Base-by-base conservation (phyloP, 192 early-diverging fungal genomes). In the Coemansia aciculifera region DNA sequence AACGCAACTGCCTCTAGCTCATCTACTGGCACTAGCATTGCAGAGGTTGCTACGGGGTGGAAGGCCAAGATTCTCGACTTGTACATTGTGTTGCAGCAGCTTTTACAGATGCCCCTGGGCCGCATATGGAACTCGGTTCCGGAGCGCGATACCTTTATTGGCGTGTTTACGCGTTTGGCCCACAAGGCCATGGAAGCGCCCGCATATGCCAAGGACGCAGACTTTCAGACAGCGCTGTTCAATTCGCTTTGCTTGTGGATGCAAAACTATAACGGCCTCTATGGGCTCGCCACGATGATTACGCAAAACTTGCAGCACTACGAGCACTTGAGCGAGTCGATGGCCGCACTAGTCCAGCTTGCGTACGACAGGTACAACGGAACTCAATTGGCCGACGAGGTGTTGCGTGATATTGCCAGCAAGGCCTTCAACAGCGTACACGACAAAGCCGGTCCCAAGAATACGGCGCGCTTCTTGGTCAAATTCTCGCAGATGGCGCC, bases 301-400 rank as follows among this genome's bases (percentile, higher is more conserved):
- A 86, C 92, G 46, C 91, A 93, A 71, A 87, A 91, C 75, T 76
- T 95, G 31, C 90, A 92, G 73, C 93, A 92, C 64, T 95, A 90
- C 81, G 93, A 94, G 59, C 90, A 93, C 65, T 83, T 89, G 36
- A 86, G 91, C 44, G 93, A 94, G 64, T 81, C 88, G 11, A 93
- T 95, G 91, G 94, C 93, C 3, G 86, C 88, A 48, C 85, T 95
- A 6, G 69, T 95, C 31, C 84, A 88, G 34, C 67, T 85, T 63
- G 71, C 93, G 13, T 85, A 82, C 48, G 76, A 87, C 8, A 63
- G 87, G 24, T 86, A 90, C 64, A 85, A 88, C 36, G 86, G 89
- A 60, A 80, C 85, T 57, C 87, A 91, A 63, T 74, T 95, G 48
- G 80, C 82, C 0, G 91, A 93, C 81, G 91, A 89, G 64, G 86